Evolutionary conservation across 225 moss, liverwort and hornwort genomes (phyloP), one percentile per base, ranked within the genome.

Genomic region (Rhytidiadelphus loreus): DNA sequence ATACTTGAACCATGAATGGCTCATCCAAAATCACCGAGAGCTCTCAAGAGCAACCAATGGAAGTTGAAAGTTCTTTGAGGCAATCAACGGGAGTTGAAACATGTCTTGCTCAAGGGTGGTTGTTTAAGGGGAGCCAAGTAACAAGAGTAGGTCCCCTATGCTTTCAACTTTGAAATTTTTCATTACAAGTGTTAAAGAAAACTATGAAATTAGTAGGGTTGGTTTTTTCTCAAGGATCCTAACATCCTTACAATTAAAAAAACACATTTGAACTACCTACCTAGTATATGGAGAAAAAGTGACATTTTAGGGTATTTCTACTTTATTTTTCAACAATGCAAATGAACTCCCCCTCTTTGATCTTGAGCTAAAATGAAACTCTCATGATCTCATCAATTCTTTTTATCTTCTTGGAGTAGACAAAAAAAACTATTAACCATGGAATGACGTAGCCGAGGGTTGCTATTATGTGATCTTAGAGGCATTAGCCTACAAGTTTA

Each of bases 11-110:
- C 22, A 52, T 33, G 8, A 52, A 22, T 8, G 2, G 1, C 7
- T 52, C 33, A 33, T 1, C 5, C 0, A 0, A 50, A 32, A 13
- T 13, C 13, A 33, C 1, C 0, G 0, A 33, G 2, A 52, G 22
- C 4, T 52, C 4, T 52, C 1, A 33, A 29, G 17, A 29, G 11
- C 15, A 44, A 44, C 4, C 29, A 29, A 17, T 28, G 3, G 3
- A 3, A 72, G 19, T n/a, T 8, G 16, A 62, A 62, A 29, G 29
- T 61, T 63, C 16, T 63, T 8, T 33, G 18, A 19, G 2, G 35
- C 35, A 65, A 65, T 5, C 35, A 65, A 19, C 33, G 7, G 35
- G 11, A 65, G 25, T 72, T 32, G 12, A 50, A 32, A 48, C 7
- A 75, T 32, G 33, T 33, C 20, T 75, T 50, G 3, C 0, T 53